phyloP scores from a whole-genome alignment of 495 filamentous ascomycete genomes.

The Cenococcum geophilum region DNA sequence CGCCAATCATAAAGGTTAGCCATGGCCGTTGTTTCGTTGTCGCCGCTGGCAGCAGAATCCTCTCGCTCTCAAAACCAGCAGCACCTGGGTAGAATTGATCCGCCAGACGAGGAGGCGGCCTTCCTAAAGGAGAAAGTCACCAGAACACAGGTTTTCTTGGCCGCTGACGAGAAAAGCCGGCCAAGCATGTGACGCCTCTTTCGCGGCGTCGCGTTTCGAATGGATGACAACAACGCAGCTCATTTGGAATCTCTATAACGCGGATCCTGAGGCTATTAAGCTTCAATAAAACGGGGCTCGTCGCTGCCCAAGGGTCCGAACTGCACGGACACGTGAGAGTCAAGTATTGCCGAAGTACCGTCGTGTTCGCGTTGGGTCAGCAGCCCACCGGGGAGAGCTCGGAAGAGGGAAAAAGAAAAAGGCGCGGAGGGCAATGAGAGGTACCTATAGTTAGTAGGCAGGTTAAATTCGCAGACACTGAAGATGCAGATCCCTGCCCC shows the following conservation, averaged over 20 bases:
- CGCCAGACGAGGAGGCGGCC: slow-evolving; percentile 15
- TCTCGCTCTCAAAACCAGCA: neutral
- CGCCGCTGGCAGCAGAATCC: neutral
- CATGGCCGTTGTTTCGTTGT: slow-evolving; percentile 5
- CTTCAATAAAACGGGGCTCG: neutral
- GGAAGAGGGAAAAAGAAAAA: slow-evolving; percentile 7
- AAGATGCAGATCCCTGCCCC: slow-evolving; percentile 2
- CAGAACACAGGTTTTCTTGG: slow-evolving; percentile 15
- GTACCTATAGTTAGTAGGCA: no score
- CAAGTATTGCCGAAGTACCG: slow-evolving; percentile 18
- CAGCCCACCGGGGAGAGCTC: neutral
- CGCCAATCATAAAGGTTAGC: neutral
- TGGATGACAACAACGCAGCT: slow-evolving; percentile 7
- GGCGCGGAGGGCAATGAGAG: neutral
- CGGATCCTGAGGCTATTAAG: neutral
- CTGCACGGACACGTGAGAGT: slow-evolving; percentile 3
- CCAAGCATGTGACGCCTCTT: slow-evolving; percentile 23
- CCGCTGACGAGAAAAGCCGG: slow-evolving; percentile 18
- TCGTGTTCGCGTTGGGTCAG: slow-evolving; percentile 9
- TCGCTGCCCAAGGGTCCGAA: slow-evolving; percentile 1
- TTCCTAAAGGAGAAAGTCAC: slow-evolving; percentile 26
- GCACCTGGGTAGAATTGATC: neutral
- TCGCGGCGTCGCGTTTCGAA: slow-evolving; percentile 15
- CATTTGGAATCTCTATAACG: neutral
- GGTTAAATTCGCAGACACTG: neutral